phyloP scores from a whole-genome alignment of 768 basidiomycete genomes.

The Tulasnella sp. region DNA sequence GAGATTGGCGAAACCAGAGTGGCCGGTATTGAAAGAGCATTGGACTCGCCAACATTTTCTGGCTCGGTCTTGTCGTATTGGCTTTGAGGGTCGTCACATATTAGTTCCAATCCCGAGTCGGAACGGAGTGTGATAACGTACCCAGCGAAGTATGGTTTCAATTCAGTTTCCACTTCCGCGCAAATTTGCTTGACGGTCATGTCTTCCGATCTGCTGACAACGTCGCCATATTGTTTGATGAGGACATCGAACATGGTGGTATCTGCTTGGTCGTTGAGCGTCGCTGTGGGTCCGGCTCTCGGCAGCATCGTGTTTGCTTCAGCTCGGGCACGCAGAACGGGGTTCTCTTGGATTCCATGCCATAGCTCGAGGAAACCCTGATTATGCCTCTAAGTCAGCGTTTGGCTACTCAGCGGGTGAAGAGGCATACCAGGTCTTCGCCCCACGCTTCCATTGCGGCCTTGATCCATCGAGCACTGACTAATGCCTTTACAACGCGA shows the following conservation, averaged over 20 bases:
- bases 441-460: conserved; percentile 74
- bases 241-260: conserved; percentile 79
- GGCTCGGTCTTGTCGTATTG: conserved; percentile 35
- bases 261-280: conserved; percentile 34
- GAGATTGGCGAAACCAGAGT: no score
- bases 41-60: conserved; percentile 37
- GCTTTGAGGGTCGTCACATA: conserved; percentile 33
- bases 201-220: conserved; percentile 72
- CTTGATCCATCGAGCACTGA: conserved; percentile 74
- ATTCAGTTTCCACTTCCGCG: conserved; percentile 69
- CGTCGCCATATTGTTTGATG: conserved; percentile 55
- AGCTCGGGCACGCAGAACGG: conserved; percentile 54
- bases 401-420: not conserved
- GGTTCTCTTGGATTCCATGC: conserved; percentile 65
- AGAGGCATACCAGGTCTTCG: conserved; percentile 73
- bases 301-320: conserved; percentile 52
- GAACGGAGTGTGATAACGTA: conserved; percentile 42
- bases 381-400: not conserved
- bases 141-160: conserved; percentile 68
- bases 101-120: not conserved
- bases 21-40: conserved; percentile 51
- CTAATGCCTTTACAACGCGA: conserved; percentile 76
- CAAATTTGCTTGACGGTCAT: conserved; percentile 81
- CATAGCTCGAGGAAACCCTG: conserved; percentile 93
- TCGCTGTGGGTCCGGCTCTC: conserved; percentile 34